A percentile compares a stretch with the other conserved stretches of the same genome.
Evolutionary conservation across 768 basidiomycete species (phyloP).

Genomic region (Sistotremastrum suecicum): DNA sequence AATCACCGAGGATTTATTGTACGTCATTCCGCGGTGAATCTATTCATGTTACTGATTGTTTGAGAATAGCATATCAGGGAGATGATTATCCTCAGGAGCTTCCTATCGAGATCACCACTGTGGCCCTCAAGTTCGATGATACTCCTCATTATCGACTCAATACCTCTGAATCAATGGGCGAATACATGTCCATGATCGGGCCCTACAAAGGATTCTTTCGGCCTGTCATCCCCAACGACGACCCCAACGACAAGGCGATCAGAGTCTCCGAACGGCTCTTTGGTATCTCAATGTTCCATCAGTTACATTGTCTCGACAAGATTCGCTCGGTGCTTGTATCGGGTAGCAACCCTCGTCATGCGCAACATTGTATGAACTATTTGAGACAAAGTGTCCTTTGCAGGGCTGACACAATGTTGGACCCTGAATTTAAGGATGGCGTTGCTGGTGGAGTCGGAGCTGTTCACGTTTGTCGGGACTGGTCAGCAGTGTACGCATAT

Average conservation of each 20-base stretch:
- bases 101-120: conserved; percentile 6
- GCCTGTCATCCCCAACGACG: conserved; percentile 13
- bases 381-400: conserved; percentile 32
- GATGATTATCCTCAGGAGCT: conserved; percentile 18
- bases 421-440: conserved; percentile 28
- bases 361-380: conserved; percentile 36
- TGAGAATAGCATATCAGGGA: conserved; percentile 14
- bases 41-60: too few species aligned
- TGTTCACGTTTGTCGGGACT: conserved; percentile 29
- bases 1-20: too few species aligned
- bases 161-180: conserved; percentile 11
- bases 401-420: conserved; percentile 32
- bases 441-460: conserved; percentile 20
- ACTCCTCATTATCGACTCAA: conserved; percentile 16
- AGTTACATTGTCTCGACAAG: conserved; percentile 22
- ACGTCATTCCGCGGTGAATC: too few species aligned
- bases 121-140: conserved; percentile 17
- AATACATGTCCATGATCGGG: conserved; percentile 16
- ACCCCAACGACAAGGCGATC: too few species aligned
- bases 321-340: conserved; percentile 11
- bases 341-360: conserved; percentile 7
- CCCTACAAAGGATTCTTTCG: conserved; percentile 19
- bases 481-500: conserved; percentile 20
- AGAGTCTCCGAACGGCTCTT: conserved; percentile 12
- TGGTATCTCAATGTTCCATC: conserved; percentile 23